Evolutionary conservation across 2,329 filamentous ascomycete genomes (phyloP), one percentile per base, ranked within the genome.

Genomic region (Tolypocladium cylindrosporum): DNA sequence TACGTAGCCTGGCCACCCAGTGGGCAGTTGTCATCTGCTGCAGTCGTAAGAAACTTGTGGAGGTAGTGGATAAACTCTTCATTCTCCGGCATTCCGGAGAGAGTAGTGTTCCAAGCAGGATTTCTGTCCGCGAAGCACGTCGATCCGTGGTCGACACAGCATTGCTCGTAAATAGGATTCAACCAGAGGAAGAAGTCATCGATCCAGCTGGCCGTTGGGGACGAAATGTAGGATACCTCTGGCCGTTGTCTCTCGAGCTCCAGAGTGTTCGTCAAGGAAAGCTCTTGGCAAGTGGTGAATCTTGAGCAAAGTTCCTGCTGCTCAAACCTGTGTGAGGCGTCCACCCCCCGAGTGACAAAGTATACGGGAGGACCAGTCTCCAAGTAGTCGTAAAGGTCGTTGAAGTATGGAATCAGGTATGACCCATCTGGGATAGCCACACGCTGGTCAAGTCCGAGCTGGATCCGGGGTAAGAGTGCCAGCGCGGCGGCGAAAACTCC

Each of bases 181-280:
- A 97, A 77, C 93, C 94, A 99, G 60, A 90, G 82, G 74, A 97
- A 91, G 74, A 91, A 97, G 69, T 99, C 94, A 63, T 99, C 94
- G 21, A 99, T 83, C 94, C 94, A 99, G 71, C 89, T 97, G 3
- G 95, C 94, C 0, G 93, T 87, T 0, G 91, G 89, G 11, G 92
- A 87, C 8, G 91, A 83, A 63, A 99, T 90, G 71, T 91, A 97
- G 1, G 91, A 97, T 1, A 93, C 79, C 8, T 95, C 84, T 0
- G 91, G 82, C 42, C 94, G 85, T 75, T 97, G 97, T 13, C 94
- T 86, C 74, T 99, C 95, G 64, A 94, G 90, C 70, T 99, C 95
- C 5, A 99, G 79, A 1, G 96, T 86, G 67, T 96, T 97, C 43
- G 91, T 85, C 4, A 99, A 77, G 0, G 92, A 97, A 60, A 88